Conservation (phyloP, 805 yeast genomes). For the Suhomyces vadensis region DNA sequence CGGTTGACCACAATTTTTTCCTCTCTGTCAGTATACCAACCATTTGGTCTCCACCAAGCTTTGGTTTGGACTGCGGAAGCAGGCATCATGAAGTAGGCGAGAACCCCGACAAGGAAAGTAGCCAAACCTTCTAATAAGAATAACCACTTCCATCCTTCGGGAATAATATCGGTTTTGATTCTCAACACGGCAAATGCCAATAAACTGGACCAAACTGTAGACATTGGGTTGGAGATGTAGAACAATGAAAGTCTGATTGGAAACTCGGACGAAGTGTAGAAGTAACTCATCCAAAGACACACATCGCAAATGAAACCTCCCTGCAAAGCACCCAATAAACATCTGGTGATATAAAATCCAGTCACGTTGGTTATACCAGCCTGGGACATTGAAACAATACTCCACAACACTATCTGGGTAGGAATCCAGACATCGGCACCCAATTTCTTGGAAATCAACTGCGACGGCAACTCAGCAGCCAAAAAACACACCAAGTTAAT, state of each 20-base stretch:
- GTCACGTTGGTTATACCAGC: conserved; percentile 17
- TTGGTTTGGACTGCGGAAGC: conserved; percentile 48
- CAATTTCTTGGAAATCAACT: conserved; percentile 24
- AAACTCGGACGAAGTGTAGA: conserved; percentile 60
- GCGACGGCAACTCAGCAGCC: conserved; percentile 28
- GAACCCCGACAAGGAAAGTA: conserved; percentile 54
- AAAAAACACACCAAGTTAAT: conserved; percentile 23
- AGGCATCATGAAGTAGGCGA: conserved; percentile 34
- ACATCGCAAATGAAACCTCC: conserved; percentile 55
- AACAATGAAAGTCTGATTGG: conserved; percentile 59
- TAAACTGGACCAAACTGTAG: conserved; percentile 48
- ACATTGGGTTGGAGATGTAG: conserved; percentile 55
- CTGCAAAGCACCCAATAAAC: conserved; percentile 24
- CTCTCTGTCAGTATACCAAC: conserved; percentile 52
- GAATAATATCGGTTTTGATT: conserved; percentile 46
- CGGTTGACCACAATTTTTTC: conserved; percentile 59
- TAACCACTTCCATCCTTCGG: conserved; percentile 65
- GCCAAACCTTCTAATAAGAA: conserved; percentile 64
- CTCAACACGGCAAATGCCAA: conserved; percentile 54
- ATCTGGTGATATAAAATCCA: conserved; percentile 24
- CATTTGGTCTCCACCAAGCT: conserved; percentile 49
- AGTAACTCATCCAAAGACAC: conserved; percentile 64
- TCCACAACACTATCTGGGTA: conserved; percentile 25
- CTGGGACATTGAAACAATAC: conserved; percentile 24
- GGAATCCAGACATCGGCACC: conserved; percentile 30